Evolutionary conservation across 192 early-diverging fungal species (phyloP).

Genomic region (Coemansia sp.): DNA sequence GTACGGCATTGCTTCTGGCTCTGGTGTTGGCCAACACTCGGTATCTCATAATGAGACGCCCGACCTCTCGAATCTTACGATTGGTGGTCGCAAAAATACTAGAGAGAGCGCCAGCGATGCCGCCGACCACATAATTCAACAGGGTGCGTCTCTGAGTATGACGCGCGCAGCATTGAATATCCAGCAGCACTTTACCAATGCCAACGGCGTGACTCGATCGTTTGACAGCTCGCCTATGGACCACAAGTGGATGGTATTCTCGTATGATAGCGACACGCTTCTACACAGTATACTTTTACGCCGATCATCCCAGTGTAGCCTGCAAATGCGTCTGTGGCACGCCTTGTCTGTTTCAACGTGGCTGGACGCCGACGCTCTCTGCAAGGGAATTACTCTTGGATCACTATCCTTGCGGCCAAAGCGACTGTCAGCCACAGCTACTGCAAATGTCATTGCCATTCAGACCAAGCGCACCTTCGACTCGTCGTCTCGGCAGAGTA

Average conservation of each 20-base stretch:
- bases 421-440: constrained; percentile 6
- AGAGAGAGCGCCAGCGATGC: background rate
- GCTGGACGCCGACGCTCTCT: constrained; percentile 32
- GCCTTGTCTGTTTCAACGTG: constrained; percentile 42
- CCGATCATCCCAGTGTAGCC: constrained; percentile 43
- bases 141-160: background rate
- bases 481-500: background rate
- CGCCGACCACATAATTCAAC: background rate
- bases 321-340: constrained; percentile 54
- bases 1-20: background rate
- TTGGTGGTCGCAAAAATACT: background rate
- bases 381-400: constrained; percentile 39
- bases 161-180: background rate
- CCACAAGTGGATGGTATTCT: constrained; percentile 37
- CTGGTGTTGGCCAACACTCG: background rate
- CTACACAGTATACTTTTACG: constrained; percentile 50
- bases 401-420: constrained; percentile 25
- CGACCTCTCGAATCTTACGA: background rate
- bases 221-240: constrained; percentile 14
- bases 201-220: background rate
- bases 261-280: constrained; percentile 27
- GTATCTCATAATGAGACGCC: background rate
- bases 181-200: constrained; percentile 9
- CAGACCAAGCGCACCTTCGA: background rate
- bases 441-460: constrained; percentile 11